Evolutionary conservation across 176 grass and related monocot species (phyloP).

Genomic region (Paspalum vaginatum): DNA sequence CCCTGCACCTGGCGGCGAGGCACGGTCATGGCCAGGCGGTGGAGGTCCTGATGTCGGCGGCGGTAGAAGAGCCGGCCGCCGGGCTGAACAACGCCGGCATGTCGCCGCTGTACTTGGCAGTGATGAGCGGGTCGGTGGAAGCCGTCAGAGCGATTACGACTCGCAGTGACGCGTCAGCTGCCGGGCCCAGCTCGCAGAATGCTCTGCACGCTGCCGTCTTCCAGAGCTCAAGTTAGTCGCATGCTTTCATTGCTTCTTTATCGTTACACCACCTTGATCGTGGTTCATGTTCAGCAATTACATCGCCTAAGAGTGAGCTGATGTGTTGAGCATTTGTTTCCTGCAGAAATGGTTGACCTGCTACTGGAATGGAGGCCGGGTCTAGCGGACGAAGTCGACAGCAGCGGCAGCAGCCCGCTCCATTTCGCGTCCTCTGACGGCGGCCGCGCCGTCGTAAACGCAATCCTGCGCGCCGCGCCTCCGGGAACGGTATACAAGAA

Average conservation of each 20-base stretch:
- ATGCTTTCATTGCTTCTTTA: background rate
- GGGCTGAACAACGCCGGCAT: background rate
- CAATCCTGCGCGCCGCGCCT: background rate
- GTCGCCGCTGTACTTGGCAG: slow-evolving; percentile 21
- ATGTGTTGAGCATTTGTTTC: background rate
- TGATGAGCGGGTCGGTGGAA: background rate
- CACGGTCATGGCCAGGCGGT: background rate
- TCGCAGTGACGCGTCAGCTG: background rate
- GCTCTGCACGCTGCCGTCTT: slow-evolving; percentile 25
- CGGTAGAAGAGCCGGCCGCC: background rate
- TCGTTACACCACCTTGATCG: no score
- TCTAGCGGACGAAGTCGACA: background rate
- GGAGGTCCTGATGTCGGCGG: background rate
- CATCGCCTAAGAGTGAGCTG: background rate
- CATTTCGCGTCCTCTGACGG: slow-evolving; percentile 30
- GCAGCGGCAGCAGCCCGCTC: slow-evolving; percentile 18
- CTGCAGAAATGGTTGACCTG: background rate
- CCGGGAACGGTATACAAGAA: background rate
- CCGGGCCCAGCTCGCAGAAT: background rate
- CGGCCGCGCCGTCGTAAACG: background rate
- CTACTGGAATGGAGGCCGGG: slow-evolving; percentile 25
- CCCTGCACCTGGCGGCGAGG: slow-evolving; percentile 9
- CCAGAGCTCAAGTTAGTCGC: background rate
- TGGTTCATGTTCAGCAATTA: no score
- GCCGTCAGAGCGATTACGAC: background rate